These are phyloP conservation scores for Calonectria pseudoreteaudii DNA, from an alignment of 2,329 filamentous ascomycete species.

Conservation along the genomic window DNA sequence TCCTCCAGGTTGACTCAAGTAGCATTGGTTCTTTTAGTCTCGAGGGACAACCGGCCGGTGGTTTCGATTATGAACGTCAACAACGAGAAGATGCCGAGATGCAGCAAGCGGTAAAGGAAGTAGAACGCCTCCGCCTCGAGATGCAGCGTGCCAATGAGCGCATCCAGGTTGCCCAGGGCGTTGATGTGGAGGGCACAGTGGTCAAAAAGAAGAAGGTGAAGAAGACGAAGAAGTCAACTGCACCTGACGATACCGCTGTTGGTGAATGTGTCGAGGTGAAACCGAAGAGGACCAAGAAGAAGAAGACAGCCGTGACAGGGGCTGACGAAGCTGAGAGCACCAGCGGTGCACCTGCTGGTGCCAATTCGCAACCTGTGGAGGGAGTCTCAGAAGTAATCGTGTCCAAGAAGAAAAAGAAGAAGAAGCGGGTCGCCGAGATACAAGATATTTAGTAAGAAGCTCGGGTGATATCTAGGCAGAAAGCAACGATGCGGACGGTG, in stretches of 20 bases:
- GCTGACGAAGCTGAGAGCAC: constrained; percentile 33
- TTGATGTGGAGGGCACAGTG: constrained; percentile 72
- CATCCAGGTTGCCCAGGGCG: constrained; percentile 77
- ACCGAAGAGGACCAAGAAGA: constrained; percentile 51
- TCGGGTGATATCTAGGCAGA: neutral
- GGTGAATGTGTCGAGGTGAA: constrained; percentile 32
- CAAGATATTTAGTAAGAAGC: constrained; percentile 31
- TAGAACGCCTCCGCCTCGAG: constrained; percentile 86
- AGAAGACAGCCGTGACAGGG: constrained; percentile 30
- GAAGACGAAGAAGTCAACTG: constrained; percentile 59
- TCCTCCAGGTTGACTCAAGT: constrained; percentile 90
- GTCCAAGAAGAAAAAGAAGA: constrained; percentile 62
- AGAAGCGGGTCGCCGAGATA: constrained; percentile 50
- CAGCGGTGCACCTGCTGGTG: constrained; percentile 29
- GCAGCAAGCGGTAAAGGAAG: constrained; percentile 87
- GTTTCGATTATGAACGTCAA: constrained; percentile 72
- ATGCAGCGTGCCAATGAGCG: constrained; percentile 88
- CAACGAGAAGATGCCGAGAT: constrained; percentile 88
- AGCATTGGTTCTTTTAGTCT: constrained; percentile 80
- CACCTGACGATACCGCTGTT: constrained; percentile 12
- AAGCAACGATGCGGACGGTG: too few relatives aligned
- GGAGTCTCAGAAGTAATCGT: constrained; percentile 45
- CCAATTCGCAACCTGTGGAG: constrained; percentile 28
- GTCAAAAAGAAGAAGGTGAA: constrained; percentile 71
- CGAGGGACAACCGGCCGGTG: constrained; percentile 55